Base-by-base conservation (phyloP, 116 monocot species). In the Iris pallida region DNA sequence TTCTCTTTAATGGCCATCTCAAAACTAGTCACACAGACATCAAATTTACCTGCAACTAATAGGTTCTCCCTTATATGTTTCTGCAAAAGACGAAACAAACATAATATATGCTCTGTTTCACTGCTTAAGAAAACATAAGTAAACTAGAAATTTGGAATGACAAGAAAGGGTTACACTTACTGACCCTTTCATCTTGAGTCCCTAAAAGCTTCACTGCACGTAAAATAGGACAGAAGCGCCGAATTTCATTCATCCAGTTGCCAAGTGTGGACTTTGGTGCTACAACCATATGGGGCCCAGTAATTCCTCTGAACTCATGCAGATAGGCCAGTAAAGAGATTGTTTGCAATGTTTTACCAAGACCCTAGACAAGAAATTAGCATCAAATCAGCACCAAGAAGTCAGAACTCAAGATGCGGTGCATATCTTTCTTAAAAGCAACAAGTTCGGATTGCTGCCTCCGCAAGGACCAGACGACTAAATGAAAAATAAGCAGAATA, bases 1-100 rank as follows among this genome's bases (percentile, higher is more conserved):
- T 92, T 96, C 63, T 96, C 96, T 73, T 89, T 96, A 43, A 92
- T 96, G 13, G 92, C 96, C 89, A 96, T 96, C 77, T 96, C 96
- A 85, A 89, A 96, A 73, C 96, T 96, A 42, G 96, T 96, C 16
- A 96, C 92, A 51, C 89, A 86, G 2, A 92, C 84, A 85, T 96
- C 96, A 66, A 96, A 96, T 65, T 96, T 96, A 51, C 92, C 92
- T 75, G 96, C 81, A 47, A 89, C 92, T 61, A 96, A 77, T 57
- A 96, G 79, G 51, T 89, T 81, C 16, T 96, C 96, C 6, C 91
- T 78, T 68, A 96, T 96, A 75, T 96, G 76, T 47, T 69, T 80
- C 96, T 96, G 87, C 74, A 74, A 76, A 77, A 68, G 30, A 59
- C 10, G 59, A 3, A 61, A 51, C 43, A 57, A 20, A 56, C 42